Conservation (phyloP, 2,329 filamentous ascomycete species). For the Epichloe gansuensis region DNA sequence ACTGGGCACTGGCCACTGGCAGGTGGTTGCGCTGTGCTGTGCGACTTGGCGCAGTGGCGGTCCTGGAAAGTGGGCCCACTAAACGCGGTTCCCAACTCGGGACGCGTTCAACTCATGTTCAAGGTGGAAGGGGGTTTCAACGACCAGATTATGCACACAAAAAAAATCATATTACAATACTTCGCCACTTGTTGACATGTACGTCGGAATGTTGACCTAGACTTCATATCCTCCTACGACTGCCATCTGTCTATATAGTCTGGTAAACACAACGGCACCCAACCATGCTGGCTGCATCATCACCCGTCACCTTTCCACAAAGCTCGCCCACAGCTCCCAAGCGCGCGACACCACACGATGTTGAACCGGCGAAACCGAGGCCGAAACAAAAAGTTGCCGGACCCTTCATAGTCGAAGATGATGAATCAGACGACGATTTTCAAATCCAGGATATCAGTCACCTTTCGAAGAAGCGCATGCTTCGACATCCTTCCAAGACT, state of each 20-base stretch:
- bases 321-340: slow-evolving; percentile 30
- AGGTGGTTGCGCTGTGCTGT: too few relatives aligned
- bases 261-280: not conserved
- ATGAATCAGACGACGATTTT: slow-evolving; percentile 21
- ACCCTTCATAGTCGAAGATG: slow-evolving; percentile 27
- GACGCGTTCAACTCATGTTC: slow-evolving; percentile 5
- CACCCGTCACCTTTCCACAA: slow-evolving; percentile 41
- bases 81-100: slow-evolving; percentile 13
- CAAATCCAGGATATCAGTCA: slow-evolving; percentile 6
- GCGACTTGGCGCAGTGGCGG: not conserved
- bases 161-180: not conserved
- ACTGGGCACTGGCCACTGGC: not conserved
- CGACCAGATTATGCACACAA: not conserved
- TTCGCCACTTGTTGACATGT: too few relatives aligned
- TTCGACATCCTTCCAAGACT: slow-evolving; percentile 12
- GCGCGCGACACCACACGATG: slow-evolving; percentile 23
- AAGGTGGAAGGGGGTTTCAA: not conserved
- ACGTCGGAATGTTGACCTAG: not conserved
- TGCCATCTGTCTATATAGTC: not conserved
- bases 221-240: not conserved
- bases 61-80: slow-evolving; percentile 11
- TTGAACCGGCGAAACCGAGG: slow-evolving; percentile 22
- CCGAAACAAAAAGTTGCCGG: slow-evolving; percentile 22
- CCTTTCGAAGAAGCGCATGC: slow-evolving; percentile 20
- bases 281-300: slow-evolving; percentile 46